Evolutionary conservation across 2,329 filamentous ascomycete species (phyloP).

Genomic region (Pseudopyricularia javanii): DNA sequence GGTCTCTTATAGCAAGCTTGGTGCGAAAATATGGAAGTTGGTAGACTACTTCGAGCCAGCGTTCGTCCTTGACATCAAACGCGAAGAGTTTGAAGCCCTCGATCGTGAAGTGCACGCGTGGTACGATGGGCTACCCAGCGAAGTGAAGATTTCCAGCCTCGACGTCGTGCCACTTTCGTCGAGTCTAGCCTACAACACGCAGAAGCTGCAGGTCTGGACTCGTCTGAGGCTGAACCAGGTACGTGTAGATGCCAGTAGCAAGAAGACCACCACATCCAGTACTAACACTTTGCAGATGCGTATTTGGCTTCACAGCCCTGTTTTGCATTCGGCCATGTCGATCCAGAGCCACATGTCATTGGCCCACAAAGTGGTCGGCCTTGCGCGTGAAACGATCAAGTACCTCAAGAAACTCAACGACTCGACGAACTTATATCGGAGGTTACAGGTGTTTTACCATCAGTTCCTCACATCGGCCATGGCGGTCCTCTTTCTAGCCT

Average conservation of each 20-base stretch:
- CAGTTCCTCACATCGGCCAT: constrained; percentile 68
- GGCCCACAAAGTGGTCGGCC: constrained; percentile 61
- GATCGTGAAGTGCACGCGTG: constrained; percentile 79
- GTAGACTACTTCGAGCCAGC: constrained; percentile 55
- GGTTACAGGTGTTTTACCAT: constrained; percentile 66
- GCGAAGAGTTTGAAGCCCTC: constrained; percentile 65
- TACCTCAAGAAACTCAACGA: constrained; percentile 60
- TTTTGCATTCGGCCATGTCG: constrained; percentile 71
- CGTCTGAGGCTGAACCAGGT: constrained; percentile 42
- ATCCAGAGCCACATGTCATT: constrained; percentile 66
- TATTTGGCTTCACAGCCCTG: constrained; percentile 76
- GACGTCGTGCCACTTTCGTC: constrained; percentile 38
- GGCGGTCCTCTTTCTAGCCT: constrained; percentile 64
- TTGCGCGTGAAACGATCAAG: constrained; percentile 66
- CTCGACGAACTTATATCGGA: constrained; percentile 58
- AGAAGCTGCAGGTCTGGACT: constrained; percentile 69
- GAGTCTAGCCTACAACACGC: constrained; percentile 47
- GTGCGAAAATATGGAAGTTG: constrained; percentile 76
- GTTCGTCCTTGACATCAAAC: constrained; percentile 51
- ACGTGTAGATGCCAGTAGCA: background rate
- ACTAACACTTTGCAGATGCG: constrained; percentile 42
- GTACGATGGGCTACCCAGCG: constrained; percentile 63
- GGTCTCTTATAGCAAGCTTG: constrained; percentile 73
- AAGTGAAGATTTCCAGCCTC: constrained; percentile 48
- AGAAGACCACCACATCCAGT: background rate